These are phyloP conservation scores for Raddia guianensis DNA, from an alignment of 176 grass and related monocot genomes.

Conservation along the genomic window DNA sequence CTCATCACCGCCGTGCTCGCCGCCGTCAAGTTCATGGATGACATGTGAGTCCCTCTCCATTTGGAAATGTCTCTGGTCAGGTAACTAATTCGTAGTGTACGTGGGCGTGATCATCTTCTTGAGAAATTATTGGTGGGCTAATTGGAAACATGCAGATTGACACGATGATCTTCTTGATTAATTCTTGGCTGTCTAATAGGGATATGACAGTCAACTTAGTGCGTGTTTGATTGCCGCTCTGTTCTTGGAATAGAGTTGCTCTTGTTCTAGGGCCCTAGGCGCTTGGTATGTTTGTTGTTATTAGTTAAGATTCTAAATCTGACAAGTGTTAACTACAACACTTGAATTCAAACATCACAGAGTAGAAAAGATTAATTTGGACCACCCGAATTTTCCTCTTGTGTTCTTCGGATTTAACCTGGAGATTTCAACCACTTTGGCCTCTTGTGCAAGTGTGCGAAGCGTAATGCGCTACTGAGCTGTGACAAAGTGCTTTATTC, in stretches of 20 bases:
- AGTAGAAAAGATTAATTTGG: conserved; percentile 20
- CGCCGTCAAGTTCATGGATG: conserved; percentile 81
- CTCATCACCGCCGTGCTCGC: conserved; percentile 66
- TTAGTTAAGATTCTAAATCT: background rate
- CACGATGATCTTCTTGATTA: background rate
- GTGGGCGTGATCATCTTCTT: conserved; percentile 20
- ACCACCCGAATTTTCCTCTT: conserved; percentile 24
- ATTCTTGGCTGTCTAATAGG: conserved; percentile 1
- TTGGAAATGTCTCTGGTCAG: conserved; percentile 12
- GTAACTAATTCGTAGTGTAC: background rate
- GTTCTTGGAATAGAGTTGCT: conserved; percentile 4
- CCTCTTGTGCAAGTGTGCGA: conserved; percentile 5
- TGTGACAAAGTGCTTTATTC: conserved; percentile 35
- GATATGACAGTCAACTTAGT: background rate
- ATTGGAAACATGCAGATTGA: background rate
- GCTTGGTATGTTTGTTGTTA: conserved; percentile 9
- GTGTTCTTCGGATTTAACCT: conserved; percentile 1
- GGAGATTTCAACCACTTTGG: conserved; percentile 33
- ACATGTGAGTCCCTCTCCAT: conserved; percentile 55
- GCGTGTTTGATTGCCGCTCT: background rate
- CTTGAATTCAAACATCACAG: background rate
- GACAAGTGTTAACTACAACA: background rate
- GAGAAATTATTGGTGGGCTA: conserved; percentile 11
- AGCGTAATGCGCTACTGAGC: background rate
- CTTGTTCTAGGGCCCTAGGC: conserved; percentile 14